Evolutionary conservation across 805 yeast genomes (phyloP).

Genomic region (Tetrapisispora arboricola): DNA sequence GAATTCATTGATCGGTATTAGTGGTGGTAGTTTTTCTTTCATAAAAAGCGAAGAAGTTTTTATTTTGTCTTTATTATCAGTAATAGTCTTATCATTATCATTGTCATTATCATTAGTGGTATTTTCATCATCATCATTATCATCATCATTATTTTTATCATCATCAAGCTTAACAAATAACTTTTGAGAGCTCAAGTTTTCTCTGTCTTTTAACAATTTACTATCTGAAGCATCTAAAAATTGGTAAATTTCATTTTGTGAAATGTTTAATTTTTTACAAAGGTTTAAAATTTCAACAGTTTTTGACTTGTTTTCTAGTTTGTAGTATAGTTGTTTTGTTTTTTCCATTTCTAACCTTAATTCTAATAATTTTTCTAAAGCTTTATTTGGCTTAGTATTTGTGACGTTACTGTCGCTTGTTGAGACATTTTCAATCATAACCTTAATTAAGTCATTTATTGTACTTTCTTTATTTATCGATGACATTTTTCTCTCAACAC

Average conservation of each 20-base stretch:
- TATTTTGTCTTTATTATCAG: too few species aligned
- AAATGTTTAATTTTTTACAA: conserved; percentile 54
- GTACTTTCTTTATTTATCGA: background rate
- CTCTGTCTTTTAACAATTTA: too few species aligned
- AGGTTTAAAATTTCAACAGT: conserved; percentile 51
- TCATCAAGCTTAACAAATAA: too few species aligned
- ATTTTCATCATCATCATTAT: too few species aligned
- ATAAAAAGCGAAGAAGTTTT: too few species aligned
- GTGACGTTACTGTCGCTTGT: conserved; percentile 22
- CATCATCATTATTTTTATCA: too few species aligned
- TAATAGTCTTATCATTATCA: too few species aligned
- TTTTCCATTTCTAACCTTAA: conserved; percentile 65
- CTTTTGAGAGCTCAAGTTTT: too few species aligned
- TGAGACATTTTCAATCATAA: background rate
- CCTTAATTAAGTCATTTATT: background rate
- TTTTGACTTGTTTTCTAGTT: conserved; percentile 49
- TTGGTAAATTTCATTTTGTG: conserved; percentile 51
- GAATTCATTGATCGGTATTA: background rate
- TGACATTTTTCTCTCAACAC: too few species aligned
- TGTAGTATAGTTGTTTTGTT: conserved; percentile 71
- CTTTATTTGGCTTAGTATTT: conserved; percentile 46
- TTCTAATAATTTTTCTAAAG: conserved; percentile 49
- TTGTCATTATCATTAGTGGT: too few species aligned
- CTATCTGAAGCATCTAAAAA: conserved; percentile 32
- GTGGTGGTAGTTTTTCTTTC: background rate